phyloP scores from a whole-genome alignment of 2,329 filamentous ascomycete genomes.

The Lachnellula suecica region DNA sequence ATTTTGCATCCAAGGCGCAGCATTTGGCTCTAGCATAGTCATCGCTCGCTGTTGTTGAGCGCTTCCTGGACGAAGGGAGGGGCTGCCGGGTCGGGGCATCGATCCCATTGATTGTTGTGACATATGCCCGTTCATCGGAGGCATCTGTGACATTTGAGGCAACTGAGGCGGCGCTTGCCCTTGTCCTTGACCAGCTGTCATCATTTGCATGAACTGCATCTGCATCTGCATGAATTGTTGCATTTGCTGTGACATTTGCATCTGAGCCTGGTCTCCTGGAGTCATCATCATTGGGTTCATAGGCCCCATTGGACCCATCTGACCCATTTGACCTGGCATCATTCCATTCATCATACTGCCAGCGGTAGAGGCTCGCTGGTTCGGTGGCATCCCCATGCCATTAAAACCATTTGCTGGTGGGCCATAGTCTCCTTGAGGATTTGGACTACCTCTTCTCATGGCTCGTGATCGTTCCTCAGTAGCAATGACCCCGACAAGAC shows the following conservation, averaged over 20 bases:
- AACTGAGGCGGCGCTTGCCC: conserved; percentile 15
- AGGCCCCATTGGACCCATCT: conserved; percentile 33
- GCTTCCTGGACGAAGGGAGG: conserved; percentile 20
- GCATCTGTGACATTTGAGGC: too few species aligned
- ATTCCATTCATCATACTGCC: conserved; percentile 24
- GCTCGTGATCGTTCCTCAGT: conserved; percentile 79
- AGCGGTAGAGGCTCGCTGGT: conserved; percentile 5
- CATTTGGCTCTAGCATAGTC: conserved; percentile 77
- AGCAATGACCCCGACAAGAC: conserved; percentile 85
- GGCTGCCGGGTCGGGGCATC: conserved; percentile 22
- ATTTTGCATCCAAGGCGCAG: conserved; percentile 55
- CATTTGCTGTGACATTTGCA: conserved; percentile 83
- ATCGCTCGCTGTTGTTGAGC: conserved; percentile 57
- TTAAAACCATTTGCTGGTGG: conserved; percentile 30
- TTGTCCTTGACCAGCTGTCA: conserved; percentile 41
- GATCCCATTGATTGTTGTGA: conserved; percentile 23
- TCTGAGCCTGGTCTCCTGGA: conserved; percentile 69
- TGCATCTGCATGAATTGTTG: conserved; percentile 89
- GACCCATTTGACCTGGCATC: conserved; percentile 20
- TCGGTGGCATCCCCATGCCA: conserved; percentile 32
- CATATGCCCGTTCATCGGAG: conserved; percentile 23
- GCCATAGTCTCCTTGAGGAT: conserved; percentile 52
- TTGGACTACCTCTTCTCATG: conserved; percentile 75
- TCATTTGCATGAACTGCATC: conserved; percentile 92
- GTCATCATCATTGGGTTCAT: conserved; percentile 38